Base-by-base conservation (phyloP, 2,329 filamentous ascomycete species). In the Trichoderma simmonsii region DNA sequence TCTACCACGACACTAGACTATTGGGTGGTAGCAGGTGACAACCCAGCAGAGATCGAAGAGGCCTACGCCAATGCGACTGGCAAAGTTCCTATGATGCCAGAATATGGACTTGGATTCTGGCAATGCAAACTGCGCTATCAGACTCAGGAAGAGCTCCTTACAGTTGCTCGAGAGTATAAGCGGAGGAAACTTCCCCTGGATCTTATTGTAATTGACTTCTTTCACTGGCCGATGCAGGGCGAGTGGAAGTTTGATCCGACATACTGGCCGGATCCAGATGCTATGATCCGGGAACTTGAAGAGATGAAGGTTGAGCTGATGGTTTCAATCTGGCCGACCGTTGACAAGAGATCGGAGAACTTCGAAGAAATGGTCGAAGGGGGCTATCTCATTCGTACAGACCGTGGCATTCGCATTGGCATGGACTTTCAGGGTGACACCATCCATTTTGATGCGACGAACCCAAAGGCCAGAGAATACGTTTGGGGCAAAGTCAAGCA, bases 131-230 rank as follows among this genome's bases (percentile, higher is more conserved):
- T 54, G 21, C 48, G 48, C 9, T 54, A 54, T 6, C 48, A 54
- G 21, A 54, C 48, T 21, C 48, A 54, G 11, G 48, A 54, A 54
- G 48, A 54, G 21, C 21, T 54, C 0, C 48, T 54, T 14, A 2
- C 2, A 14, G n/a, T 54, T 14, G 48, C 48, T 21, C 48, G 48
- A 2, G 48, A 54, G 11, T 54, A 54, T 1, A 54, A 54, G 48
- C 48, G 48, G 14, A 54, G 48, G 1, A 21, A 14, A 6, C 48
- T 54, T 5, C 48, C 89, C 0, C 82, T 92, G 21, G 88, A 91
- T 76, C 77, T 92, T 3, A 91, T 92, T n/a, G 90, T 92, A 0
- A 81, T 89, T 48, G 90, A 92, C 75, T 92, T 89, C 77, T 92
- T 92, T 77, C 90, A 92, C 76, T 92, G 90, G 90, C 86, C 86